Evolutionary conservation across 257 asterid genomes (phyloP), one percentile per base, ranked within the genome.

Genomic region (Knoxia roxburghii): DNA sequence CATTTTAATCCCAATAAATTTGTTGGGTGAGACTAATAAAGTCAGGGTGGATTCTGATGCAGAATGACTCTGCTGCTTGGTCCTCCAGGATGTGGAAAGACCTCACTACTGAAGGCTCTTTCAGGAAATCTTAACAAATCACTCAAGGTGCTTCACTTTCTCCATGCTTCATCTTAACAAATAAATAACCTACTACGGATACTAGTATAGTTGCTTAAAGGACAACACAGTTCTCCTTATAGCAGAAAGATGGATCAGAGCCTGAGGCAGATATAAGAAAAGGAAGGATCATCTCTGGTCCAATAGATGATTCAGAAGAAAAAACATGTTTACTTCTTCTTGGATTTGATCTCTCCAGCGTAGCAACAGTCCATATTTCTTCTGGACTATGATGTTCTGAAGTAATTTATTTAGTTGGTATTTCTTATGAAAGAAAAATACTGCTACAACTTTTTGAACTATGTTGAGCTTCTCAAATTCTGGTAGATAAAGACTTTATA

Each of bases 81-180:
- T 63, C 90, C 93, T 73, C 91, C 96, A 17, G 91, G 91, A 41
- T 82, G 89, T 53, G 89, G 96, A 67, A 89, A 89, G 75, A 86
- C 91, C 63, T 76, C 95, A 35, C 67, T 86, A 43, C 74, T 86
- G 82, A 85, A 85, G 75, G 91, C 91, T 27, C 80, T 89, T 65
- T 82, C 95, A 27, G 95, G 95, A 74, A 81, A 80, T 78, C 79
- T 89, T 61, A 77, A 74, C 79, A 76, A 81, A 40, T 75, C 86
- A 29, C 89, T 86, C 32, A 74, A 85, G 96, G 96, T 78, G 29
- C 13, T 32, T 32, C 43, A 8, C 39, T n/a, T 71, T 35, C 50
- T 39, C 30, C n/a, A n/a, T 56, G 53, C 67, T 69, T 54, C 61
- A 27, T 61, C 68, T 53, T 57, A 37, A 5, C 23, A 35, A 17